phyloP scores from a whole-genome alignment of 2,329 filamentous ascomycete species.

The Cladophialophora psammophila region DNA sequence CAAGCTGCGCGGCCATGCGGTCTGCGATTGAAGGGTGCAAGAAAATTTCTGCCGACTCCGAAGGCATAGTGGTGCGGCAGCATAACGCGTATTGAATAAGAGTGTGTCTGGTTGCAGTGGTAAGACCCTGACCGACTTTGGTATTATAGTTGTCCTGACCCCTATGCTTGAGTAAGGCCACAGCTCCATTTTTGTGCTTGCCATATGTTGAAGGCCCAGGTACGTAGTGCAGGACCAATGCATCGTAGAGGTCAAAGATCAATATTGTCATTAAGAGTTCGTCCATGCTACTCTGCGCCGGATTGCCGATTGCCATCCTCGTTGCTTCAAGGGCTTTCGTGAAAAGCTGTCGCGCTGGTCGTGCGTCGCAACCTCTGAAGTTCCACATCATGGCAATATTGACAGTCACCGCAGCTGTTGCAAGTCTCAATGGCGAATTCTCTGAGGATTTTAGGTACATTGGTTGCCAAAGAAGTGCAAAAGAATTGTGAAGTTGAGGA shows the following conservation, averaged over 20 bases:
- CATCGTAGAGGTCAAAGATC: conserved; percentile 41
- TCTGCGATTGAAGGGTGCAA: conserved; percentile 25
- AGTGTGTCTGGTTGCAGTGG: conserved; percentile 30
- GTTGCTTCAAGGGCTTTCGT: conserved; percentile 36
- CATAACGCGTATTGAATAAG: conserved; percentile 34
- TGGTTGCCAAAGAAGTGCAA: conserved; percentile 37
- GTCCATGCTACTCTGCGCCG: conserved; percentile 32
- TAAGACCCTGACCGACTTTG: conserved; percentile 23
- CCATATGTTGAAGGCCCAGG: conserved; percentile 21
- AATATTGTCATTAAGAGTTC: conserved; percentile 40
- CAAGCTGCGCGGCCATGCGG: conserved; percentile 29
- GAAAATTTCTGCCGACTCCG: conserved; percentile 32
- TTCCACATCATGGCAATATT: conserved; percentile 41
- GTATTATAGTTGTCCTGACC: conserved; percentile 32
- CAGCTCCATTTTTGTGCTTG: conserved; percentile 38
- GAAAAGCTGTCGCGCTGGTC: conserved; percentile 33
- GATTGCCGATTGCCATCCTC: conserved; percentile 33
- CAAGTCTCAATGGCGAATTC: conserved; percentile 36
- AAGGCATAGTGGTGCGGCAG: conserved; percentile 27
- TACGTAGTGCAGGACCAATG: conserved; percentile 36
- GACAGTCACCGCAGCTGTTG: conserved; percentile 39
- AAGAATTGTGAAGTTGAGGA: conserved; percentile 30
- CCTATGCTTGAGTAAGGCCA: conserved; percentile 38
- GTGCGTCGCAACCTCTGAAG: conserved; percentile 32
- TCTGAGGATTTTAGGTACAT: conserved; percentile 30